Evolutionary conservation across 1,284 basidiomycete species (phyloP).

Genomic region (Heliocybe sulcata): DNA sequence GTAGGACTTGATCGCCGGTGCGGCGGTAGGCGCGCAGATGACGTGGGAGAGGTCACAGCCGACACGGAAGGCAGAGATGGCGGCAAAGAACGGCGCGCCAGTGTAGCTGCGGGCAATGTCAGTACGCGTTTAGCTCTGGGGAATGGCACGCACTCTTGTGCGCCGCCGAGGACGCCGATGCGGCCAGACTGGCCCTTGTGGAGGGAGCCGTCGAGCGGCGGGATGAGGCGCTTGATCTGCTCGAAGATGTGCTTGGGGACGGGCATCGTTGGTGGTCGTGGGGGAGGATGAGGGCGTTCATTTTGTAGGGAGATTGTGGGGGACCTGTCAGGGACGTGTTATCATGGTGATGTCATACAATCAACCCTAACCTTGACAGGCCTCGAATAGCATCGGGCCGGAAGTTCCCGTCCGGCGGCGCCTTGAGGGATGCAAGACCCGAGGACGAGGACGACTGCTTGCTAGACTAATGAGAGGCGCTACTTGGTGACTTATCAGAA

Average conservation of each 20-base stretch:
- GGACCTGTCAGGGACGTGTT: background rate
- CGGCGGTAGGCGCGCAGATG: conserved; percentile 89
- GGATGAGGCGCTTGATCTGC: conserved; percentile 75
- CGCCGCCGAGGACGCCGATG: conserved; percentile 91
- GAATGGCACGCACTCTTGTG: conserved; percentile 62
- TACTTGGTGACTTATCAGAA: too few relatives aligned
- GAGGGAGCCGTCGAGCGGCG: conserved; percentile 75
- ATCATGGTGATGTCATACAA: background rate
- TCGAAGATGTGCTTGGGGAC: conserved; percentile 51
- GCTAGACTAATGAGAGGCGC: too few relatives aligned
- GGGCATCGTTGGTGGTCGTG: conserved; percentile 37
- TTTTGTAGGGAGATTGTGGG: background rate
- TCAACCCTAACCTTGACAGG: background rate
- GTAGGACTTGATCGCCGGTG: conserved; percentile 91
- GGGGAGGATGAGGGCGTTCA: background rate
- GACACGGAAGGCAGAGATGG: conserved; percentile 81
- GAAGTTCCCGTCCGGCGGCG: too few relatives aligned
- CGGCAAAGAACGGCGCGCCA: conserved; percentile 92
- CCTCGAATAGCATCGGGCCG: too few relatives aligned
- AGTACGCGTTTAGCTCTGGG: background rate
- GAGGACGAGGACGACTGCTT: too few relatives aligned
- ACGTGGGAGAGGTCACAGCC: conserved; percentile 95
- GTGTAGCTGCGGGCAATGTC: conserved; percentile 59
- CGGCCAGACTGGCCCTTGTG: conserved; percentile 97
- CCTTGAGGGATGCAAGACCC: too few relatives aligned